phyloP scores from a whole-genome alignment of 2,329 filamentous ascomycete genomes.

The Colletotrichum karsti region DNA sequence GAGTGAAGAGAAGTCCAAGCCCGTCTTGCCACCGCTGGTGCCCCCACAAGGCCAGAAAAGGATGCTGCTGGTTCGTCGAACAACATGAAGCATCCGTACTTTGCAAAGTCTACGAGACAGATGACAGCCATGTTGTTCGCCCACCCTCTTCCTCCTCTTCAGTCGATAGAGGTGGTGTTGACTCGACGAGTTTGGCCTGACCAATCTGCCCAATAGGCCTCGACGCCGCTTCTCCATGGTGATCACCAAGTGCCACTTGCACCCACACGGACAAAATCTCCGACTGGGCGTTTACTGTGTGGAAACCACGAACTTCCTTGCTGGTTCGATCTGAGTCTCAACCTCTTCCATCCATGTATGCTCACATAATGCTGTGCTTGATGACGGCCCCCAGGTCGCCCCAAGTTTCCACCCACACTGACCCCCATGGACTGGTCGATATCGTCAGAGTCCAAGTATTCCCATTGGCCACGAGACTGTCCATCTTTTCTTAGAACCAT shows the following conservation, averaged over 20 bases:
- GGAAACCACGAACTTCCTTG: background rate
- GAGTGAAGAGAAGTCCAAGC: background rate
- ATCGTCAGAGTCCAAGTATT: background rate
- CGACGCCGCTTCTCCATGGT: background rate
- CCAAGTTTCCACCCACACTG: slow-evolving; percentile 9
- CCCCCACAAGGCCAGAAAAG: background rate
- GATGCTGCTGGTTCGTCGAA: background rate
- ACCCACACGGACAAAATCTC: background rate
- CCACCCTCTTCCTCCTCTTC: background rate
- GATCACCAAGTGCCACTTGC: background rate
- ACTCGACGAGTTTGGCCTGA: background rate
- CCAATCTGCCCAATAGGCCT: background rate
- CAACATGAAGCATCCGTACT: slow-evolving; percentile 14
- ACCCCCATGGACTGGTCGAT: slow-evolving; percentile 5
- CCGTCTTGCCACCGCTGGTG: background rate
- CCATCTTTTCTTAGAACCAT: slow-evolving; percentile 2
- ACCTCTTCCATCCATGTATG: background rate
- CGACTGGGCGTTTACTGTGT: background rate
- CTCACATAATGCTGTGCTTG: background rate
- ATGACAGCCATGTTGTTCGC: slow-evolving; percentile 7
- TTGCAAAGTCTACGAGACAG: background rate
- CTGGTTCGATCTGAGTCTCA: slow-evolving; percentile 2
- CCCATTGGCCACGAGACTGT: background rate
- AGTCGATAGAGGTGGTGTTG: background rate
- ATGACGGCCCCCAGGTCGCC: background rate